phyloP scores from a whole-genome alignment of 2,329 filamentous ascomycete species.

The Stemphylium lycopersici region DNA sequence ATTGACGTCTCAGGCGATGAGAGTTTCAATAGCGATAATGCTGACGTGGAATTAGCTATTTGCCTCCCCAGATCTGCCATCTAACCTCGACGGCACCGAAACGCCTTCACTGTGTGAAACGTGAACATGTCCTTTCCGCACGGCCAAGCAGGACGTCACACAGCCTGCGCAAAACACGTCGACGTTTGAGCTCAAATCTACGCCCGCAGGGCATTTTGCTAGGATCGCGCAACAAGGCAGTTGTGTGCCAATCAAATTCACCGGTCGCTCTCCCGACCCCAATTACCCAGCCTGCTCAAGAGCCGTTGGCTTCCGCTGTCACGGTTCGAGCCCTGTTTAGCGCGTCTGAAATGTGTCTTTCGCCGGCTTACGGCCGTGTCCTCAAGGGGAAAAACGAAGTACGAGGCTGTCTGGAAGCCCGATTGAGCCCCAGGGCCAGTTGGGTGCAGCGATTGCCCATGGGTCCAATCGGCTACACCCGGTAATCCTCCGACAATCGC shows the following conservation, averaged over 20 bases:
- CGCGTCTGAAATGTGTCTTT: background rate
- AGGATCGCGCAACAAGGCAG: background rate
- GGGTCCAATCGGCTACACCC: background rate
- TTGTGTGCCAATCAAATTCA: background rate
- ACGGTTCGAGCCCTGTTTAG: background rate
- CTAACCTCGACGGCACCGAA: background rate
- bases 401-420: no score
- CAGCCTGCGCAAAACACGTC: background rate
- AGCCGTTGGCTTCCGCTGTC: background rate
- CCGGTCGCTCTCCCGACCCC: background rate
- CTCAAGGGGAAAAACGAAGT: background rate
- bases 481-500: background rate
- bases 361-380: background rate
- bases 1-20: background rate
- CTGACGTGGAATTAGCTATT: background rate
- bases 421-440: no score
- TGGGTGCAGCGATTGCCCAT: no score
- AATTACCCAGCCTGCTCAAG: background rate
- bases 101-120: background rate
- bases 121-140: background rate
- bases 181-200: slow-evolving; percentile 1
- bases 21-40: background rate
- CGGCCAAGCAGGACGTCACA: background rate
- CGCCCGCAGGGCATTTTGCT: background rate
- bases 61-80: background rate